phyloP scores from a whole-genome alignment of 257 asterid genomes.

The Scutellaria minor region DNA sequence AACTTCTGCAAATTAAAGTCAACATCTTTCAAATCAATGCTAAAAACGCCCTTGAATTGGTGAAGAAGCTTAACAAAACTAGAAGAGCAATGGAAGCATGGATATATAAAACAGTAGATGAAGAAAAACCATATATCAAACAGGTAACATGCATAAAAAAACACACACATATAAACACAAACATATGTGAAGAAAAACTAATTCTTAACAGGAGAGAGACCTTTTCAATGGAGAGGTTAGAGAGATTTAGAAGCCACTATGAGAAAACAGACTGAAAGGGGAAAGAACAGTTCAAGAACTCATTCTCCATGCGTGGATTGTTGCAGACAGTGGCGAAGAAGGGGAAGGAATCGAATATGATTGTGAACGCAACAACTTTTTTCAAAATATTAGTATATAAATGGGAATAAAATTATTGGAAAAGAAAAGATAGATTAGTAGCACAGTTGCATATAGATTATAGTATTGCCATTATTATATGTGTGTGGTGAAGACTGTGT shows the following conservation, averaged over 20 bases:
- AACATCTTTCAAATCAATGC: slow-evolving; percentile 25
- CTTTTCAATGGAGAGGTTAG: slow-evolving; percentile 40
- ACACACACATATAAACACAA: not conserved
- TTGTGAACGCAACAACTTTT: slow-evolving; percentile 56
- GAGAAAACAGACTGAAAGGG: not conserved
- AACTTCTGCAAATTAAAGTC: slow-evolving; percentile 20
- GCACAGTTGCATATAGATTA: slow-evolving; percentile 26
- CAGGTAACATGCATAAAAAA: slow-evolving; percentile 25
- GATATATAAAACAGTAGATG: not conserved
- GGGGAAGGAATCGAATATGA: slow-evolving; percentile 46
- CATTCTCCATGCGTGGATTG: slow-evolving; percentile 41
- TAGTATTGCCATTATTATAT: slow-evolving; percentile 10
- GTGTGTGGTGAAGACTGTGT: not conserved
- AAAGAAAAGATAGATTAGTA: not conserved
- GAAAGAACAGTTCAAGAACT: slow-evolving; percentile 28
- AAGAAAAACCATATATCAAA: slow-evolving; percentile 11
- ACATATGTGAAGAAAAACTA: not conserved
- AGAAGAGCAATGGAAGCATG: slow-evolving; percentile 7
- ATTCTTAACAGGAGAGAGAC: slow-evolving; percentile 35
- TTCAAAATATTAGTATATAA: slow-evolving; percentile 42
- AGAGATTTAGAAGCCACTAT: slow-evolving; percentile 11
- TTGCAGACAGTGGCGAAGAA: slow-evolving; percentile 26
- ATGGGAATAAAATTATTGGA: slow-evolving; percentile 33
- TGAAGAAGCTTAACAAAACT: not conserved
- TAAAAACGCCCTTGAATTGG: slow-evolving; percentile 3